Base-by-base conservation (phyloP, 331 rosid species). In the Stylosanthes scabra region DNA sequence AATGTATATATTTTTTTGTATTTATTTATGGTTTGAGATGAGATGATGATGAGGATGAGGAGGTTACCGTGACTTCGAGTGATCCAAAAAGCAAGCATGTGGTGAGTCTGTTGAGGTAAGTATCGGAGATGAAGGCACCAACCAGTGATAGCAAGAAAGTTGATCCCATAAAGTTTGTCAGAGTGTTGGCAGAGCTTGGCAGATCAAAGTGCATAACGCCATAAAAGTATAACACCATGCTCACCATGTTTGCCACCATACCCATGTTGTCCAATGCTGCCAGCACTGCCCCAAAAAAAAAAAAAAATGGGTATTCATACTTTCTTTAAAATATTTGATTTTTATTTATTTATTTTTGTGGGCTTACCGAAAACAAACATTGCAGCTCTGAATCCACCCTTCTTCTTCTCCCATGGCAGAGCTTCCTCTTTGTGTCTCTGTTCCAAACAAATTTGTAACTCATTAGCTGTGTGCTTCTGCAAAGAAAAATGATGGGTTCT, bases 231-330 rank as follows among this genome's bases (percentile, higher is more conserved):
- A 89, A 78, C 4, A 93, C 92, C 68, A 91, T 15, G 88, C 94
- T 93, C 76, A 80, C 86, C 94, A 88, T 86, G 84, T 87, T 91
- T 39, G 98, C 92, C 29, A 91, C 89, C 31, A 84, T 87, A 2
- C 96, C 98, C 91, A 91, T 88, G 80, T 58, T 93, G 73, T 93
- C 98, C 78, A 93, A 81, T 59, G 91, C 84, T 47, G 84, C 50
- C 74, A 20, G 25, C 25, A 20, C 25, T 20, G 25, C 25, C 25
- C 25, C 25, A 20, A 20, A 20, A 20, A 20, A 20, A 20, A 20
- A 20, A 20, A 20, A 20, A 20, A 20, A 20, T 20, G 25, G 25
- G 25, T 20, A 20, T 20, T 0, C 25, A 20, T 31, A 31, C 39
- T 34, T 34, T 6, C 6, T 34, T 2, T 34, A 4, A 34, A 34